phyloP scores from a whole-genome alignment of 1,284 basidiomycete genomes.

The Neonothopanus nambi region DNA sequence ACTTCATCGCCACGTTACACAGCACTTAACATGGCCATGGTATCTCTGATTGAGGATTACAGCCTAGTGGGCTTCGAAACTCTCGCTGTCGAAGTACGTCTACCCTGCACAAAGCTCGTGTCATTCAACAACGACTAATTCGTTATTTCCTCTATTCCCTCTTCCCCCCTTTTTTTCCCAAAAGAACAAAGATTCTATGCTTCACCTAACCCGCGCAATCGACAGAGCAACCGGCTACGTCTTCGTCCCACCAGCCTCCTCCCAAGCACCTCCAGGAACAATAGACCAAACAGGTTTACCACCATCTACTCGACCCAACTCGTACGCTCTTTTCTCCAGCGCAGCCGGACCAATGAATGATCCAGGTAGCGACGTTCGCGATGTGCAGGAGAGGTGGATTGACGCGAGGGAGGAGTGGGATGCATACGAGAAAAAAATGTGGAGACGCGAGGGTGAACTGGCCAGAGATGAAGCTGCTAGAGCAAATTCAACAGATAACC shows the following conservation, averaged over 20 bases:
- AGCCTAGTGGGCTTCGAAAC: constrained; percentile 97
- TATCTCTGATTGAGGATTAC: constrained; percentile 92
- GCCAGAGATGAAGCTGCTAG: constrained; percentile 27
- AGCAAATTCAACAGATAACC: not conserved
- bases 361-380: constrained; percentile 62
- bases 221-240: constrained; percentile 91
- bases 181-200: constrained; percentile 93
- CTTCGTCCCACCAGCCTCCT: constrained; percentile 60
- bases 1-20: constrained; percentile 66
- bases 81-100: constrained; percentile 84
- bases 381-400: constrained; percentile 89
- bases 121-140: no score
- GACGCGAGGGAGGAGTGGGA: constrained; percentile 80
- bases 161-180: not conserved
- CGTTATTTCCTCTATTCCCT: not conserved
- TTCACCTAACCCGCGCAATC: constrained; percentile 77
- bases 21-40: constrained; percentile 86
- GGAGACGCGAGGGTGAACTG: constrained; percentile 62
- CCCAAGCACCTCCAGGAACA: constrained; percentile 50
- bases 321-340: constrained; percentile 64
- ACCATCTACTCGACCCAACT: constrained; percentile 58
- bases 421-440: constrained; percentile 70
- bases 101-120: no score
- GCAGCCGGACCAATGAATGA: constrained; percentile 61
- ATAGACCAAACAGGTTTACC: constrained; percentile 42